Evolutionary conservation across 2,329 filamentous ascomycete genomes (phyloP).

Genomic region (Zopfia rhizophila): DNA sequence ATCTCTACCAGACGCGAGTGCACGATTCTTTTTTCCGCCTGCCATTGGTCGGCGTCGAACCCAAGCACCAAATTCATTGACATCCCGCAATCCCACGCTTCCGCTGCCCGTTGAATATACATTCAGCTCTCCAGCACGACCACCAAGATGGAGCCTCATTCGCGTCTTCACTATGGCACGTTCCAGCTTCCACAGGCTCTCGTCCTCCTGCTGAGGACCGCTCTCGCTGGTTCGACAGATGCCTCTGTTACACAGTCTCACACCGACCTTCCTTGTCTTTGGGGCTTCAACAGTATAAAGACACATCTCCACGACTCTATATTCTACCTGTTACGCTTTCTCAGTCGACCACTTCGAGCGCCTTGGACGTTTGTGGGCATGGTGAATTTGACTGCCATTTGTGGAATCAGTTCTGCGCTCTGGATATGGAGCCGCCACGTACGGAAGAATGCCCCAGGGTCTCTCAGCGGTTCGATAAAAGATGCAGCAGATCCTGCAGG

Average conservation of each 20-base stretch:
- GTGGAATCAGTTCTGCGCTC: slow-evolving; percentile 49
- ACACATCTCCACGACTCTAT: slow-evolving; percentile 27
- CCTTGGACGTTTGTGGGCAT: slow-evolving; percentile 48
- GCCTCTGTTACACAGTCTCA: slow-evolving; percentile 36
- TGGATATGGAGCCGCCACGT: slow-evolving; percentile 42
- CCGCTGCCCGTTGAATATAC: slow-evolving; percentile 46
- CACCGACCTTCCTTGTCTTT: slow-evolving; percentile 32
- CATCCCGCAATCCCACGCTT: slow-evolving; percentile 34
- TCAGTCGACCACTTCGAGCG: slow-evolving; percentile 26
- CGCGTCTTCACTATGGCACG: slow-evolving; percentile 46
- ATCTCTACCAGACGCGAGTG: slow-evolving; percentile 40
- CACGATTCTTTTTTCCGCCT: slow-evolving; percentile 39
- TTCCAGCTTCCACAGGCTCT: slow-evolving; percentile 50
- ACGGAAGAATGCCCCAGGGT: slow-evolving; percentile 27
- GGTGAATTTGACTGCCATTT: slow-evolving; percentile 49
- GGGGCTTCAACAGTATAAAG: slow-evolving; percentile 37
- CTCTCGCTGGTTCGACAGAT: slow-evolving; percentile 36
- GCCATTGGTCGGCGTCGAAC: slow-evolving; percentile 42
- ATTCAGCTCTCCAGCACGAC: slow-evolving; percentile 45
- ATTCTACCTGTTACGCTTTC: slow-evolving; percentile 35
- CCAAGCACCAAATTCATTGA: slow-evolving; percentile 28
- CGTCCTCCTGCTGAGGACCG: slow-evolving; percentile 41
- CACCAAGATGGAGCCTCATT: slow-evolving; percentile 49
- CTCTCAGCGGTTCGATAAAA: slow-evolving; percentile 26
- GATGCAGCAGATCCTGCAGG: slow-evolving; percentile 31